phyloP scores from a whole-genome alignment of 139 green algal species.

The Pseudopediastrum boryanum region DNA sequence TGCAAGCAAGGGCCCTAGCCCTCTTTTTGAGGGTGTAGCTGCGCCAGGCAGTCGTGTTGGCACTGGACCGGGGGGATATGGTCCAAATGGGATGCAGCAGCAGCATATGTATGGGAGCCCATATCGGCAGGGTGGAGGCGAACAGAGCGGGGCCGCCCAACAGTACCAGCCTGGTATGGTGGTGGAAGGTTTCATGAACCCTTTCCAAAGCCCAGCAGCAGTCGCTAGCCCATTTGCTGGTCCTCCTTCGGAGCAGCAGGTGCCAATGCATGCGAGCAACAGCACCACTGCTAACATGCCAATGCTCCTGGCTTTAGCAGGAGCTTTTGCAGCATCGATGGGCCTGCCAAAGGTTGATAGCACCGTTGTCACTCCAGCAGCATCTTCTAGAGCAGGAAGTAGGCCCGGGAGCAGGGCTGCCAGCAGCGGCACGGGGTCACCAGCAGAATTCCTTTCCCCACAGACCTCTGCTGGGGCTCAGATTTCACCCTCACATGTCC shows the following conservation, averaged over 20 bases:
- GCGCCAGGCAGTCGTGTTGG: too few species aligned
- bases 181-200: not conserved
- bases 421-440: not conserved
- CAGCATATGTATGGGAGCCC: not conserved
- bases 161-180: not conserved
- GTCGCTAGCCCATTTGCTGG: not conserved
- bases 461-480: conserved; percentile 37
- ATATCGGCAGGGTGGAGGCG: not conserved
- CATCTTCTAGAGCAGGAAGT: too few species aligned
- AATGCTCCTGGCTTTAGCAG: not conserved
- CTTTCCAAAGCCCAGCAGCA: not conserved
- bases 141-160: not conserved
- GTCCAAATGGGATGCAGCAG: conserved; percentile 1
- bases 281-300: too few species aligned
- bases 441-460: not conserved
- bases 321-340: not conserved
- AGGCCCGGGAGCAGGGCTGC: not conserved
- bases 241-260: too few species aligned
- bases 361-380: too few species aligned
- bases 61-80: too few species aligned
- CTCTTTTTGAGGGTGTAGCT: not conserved
- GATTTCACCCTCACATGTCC: conserved; percentile 31
- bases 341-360: too few species aligned
- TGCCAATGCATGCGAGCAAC: too few species aligned
- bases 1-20: too few species aligned